A percentile compares a stretch with the other conserved stretches of the same genome.
These are phyloP conservation scores for Kickxella alabastrina DNA, from an alignment of 192 early-diverging fungal genomes.

Conservation along the genomic window DNA sequence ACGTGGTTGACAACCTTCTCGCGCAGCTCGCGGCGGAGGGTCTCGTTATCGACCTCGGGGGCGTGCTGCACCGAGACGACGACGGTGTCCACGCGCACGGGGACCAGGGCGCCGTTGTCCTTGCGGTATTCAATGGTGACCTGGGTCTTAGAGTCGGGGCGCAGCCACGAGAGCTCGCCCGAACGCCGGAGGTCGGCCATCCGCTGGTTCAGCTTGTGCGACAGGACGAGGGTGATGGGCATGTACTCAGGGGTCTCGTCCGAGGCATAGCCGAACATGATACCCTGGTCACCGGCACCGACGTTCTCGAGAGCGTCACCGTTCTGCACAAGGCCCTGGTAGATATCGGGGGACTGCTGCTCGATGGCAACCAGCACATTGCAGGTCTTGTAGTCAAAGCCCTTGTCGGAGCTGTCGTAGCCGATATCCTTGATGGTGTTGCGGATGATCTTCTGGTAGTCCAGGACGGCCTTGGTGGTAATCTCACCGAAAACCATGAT, in stretches of 20 bases:
- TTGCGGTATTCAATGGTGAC: constrained; percentile 99
- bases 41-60: constrained; percentile 79
- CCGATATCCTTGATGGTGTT: constrained; percentile 98
- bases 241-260: constrained; percentile 99
- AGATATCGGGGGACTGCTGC: constrained; percentile 99
- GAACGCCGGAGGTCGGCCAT: constrained; percentile 94
- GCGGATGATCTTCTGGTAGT: constrained; percentile 99
- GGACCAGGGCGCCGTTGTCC: constrained; percentile 90
- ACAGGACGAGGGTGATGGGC: constrained; percentile 90
- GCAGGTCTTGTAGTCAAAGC: constrained; percentile 99
- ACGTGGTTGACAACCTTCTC: constrained; percentile 92
- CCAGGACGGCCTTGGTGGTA: constrained; percentile 94
- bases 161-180: constrained; percentile 87
- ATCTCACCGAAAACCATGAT: constrained; percentile 99
- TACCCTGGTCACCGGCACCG: constrained; percentile 99
- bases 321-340: constrained; percentile 94
- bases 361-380: constrained; percentile 99
- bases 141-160: constrained; percentile 99
- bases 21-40: constrained; percentile 79
- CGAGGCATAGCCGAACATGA: constrained; percentile 92
- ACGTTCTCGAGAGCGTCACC: constrained; percentile 90
- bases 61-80: constrained; percentile 98
- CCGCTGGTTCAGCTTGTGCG: constrained; percentile 97
- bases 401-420: constrained; percentile 98
- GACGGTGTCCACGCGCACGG: constrained; percentile 93